These are phyloP conservation scores for Pseudogymnoascus sp. DNA, from an alignment of 2,329 filamentous ascomycete species.

Conservation along the genomic window DNA sequence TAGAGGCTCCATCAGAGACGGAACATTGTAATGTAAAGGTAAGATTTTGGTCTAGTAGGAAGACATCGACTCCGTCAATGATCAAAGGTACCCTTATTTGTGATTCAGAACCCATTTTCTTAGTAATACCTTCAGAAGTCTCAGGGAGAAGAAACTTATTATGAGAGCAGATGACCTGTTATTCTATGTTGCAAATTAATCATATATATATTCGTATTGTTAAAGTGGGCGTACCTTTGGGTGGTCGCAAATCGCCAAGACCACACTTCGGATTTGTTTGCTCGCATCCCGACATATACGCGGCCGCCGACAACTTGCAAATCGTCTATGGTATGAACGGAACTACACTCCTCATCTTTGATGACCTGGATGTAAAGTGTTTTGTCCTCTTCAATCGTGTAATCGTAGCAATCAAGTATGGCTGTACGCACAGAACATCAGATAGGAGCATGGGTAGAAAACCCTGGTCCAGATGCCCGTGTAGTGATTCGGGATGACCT, in stretches of 20 bases:
- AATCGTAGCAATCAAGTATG: background rate
- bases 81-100: background rate
- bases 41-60: background rate
- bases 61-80: background rate
- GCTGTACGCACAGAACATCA: background rate
- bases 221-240: background rate
- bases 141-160: background rate
- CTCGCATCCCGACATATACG: background rate
- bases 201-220: background rate
- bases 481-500: background rate
- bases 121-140: background rate
- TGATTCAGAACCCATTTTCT: background rate
- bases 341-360: background rate
- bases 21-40: background rate
- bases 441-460: conserved; percentile 7
- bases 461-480: background rate
- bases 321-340: background rate
- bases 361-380: background rate
- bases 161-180: background rate
- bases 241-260: background rate
- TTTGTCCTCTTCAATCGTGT: background rate
- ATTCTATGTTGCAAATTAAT: background rate
- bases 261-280: background rate
- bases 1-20: background rate
- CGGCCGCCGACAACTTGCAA: background rate